Evolutionary conservation across 2,329 filamentous ascomycete genomes (phyloP).

Genomic region (Ophiognomonia clavigignenti-juglandacearum): DNA sequence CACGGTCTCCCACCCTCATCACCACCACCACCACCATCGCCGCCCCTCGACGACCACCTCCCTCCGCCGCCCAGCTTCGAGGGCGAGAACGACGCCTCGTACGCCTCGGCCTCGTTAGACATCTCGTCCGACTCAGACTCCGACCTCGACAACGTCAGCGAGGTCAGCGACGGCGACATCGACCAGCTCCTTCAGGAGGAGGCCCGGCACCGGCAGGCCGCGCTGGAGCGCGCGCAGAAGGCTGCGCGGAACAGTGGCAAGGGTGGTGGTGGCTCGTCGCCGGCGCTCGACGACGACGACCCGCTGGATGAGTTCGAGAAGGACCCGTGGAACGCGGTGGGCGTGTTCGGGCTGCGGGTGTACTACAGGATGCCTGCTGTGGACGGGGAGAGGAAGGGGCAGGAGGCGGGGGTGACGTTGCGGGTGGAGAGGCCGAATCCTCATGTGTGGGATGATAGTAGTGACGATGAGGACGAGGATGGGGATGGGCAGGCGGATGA

Average conservation of each 20-base stretch:
- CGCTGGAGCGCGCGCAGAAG: no score
- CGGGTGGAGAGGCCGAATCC: conserved; percentile 23
- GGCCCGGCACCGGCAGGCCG: no score
- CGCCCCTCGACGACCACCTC: not conserved
- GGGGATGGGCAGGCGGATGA: conserved; percentile 3
- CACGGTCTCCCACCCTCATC: conserved; percentile 5
- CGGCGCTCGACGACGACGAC: conserved; percentile 27
- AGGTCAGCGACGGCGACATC: conserved; percentile 25
- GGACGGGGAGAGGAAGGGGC: conserved; percentile 9
- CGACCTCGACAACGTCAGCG: conserved; percentile 19
- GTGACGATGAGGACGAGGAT: conserved; percentile 26
- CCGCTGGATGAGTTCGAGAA: conserved; percentile 42
- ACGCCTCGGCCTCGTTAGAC: not conserved
- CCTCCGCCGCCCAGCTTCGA: not conserved
- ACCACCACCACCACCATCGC: not conserved
- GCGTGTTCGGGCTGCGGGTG: conserved; percentile 54
- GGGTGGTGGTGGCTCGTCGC: not conserved
- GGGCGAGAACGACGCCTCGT: not conserved
- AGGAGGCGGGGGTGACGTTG: conserved; percentile 21
- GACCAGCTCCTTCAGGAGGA: no score
- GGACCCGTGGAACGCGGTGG: conserved; percentile 59
- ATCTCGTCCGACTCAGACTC: conserved; percentile 8
- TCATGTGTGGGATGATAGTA: conserved; percentile 15
- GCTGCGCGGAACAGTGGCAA: no score
- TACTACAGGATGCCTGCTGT: conserved; percentile 40